Evolutionary conservation across 257 asterid species (phyloP).

Genomic region (Pogostemon cablin): DNA sequence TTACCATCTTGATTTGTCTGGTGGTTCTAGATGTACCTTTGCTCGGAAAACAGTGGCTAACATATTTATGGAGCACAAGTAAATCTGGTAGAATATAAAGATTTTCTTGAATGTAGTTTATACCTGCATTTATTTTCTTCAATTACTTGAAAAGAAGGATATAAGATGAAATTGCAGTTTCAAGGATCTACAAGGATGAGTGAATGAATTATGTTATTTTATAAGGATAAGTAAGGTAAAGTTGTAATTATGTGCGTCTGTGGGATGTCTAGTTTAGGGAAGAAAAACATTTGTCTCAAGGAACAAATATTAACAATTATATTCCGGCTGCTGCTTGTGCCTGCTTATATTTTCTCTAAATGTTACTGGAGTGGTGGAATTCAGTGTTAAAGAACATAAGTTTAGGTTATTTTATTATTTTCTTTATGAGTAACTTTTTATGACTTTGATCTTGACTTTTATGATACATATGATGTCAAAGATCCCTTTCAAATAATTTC

Average conservation of each 20-base stretch:
- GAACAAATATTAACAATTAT: neutral
- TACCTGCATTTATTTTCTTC: constrained; percentile 1
- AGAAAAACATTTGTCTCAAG: neutral
- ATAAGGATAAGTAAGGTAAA: neutral
- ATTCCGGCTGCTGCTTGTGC: neutral
- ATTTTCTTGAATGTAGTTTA: neutral
- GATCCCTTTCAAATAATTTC: constrained; percentile 20
- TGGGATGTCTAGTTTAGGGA: neutral
- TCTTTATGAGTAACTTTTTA: neutral
- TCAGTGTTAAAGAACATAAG: constrained; percentile 3
- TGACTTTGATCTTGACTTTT: neutral
- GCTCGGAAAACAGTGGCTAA: neutral
- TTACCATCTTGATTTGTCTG: neutral
- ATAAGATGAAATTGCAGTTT: neutral
- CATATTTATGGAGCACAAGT: neutral
- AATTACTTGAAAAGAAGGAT: neutral
- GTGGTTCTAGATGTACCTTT: neutral
- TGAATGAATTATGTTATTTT: neutral
- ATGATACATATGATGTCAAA: neutral
- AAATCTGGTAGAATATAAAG: constrained; percentile 2
- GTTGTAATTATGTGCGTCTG: neutral
- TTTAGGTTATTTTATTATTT: neutral
- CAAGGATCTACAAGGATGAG: neutral
- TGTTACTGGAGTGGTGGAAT: neutral
- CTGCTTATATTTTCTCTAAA: neutral